These are phyloP conservation scores for Cubamyces sp. DNA, from an alignment of 768 basidiomycete species.

Conservation along the genomic window DNA sequence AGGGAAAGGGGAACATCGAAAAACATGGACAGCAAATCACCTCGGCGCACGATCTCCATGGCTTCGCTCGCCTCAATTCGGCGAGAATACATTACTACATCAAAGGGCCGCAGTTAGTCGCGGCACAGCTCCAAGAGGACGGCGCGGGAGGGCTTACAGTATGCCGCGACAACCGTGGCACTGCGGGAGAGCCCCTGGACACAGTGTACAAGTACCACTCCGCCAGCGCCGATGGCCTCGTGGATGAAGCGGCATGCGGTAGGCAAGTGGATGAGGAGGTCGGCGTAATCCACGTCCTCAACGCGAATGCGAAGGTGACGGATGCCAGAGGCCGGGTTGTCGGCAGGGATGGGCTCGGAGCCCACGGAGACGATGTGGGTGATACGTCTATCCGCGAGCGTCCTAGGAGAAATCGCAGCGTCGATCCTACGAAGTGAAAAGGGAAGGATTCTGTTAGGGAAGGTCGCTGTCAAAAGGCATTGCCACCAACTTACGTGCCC, in stretches of 20 bases:
- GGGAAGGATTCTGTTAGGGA: conserved; percentile 12
- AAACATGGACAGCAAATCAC: conserved; percentile 38
- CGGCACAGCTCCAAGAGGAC: not conserved
- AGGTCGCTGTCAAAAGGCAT: conserved; percentile 17
- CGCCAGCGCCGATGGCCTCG: conserved; percentile 52
- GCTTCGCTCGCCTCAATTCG: conserved; percentile 61
- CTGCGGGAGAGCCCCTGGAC: conserved; percentile 76
- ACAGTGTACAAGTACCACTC: conserved; percentile 72
- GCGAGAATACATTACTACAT: conserved; percentile 67
- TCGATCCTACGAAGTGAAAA: conserved; percentile 51
- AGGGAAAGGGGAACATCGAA: no score
- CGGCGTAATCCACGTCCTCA: conserved; percentile 53
- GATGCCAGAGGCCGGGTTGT: conserved; percentile 69
- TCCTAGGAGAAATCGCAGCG: conserved; percentile 72
- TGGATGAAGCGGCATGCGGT: conserved; percentile 65
- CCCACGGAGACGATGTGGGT: conserved; percentile 84
- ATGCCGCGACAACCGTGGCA: conserved; percentile 74
- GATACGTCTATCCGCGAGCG: conserved; percentile 72
- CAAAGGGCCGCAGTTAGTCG: conserved; percentile 2
- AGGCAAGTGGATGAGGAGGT: conserved; percentile 69
- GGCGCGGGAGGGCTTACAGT: conserved; percentile 51
- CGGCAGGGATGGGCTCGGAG: conserved; percentile 69
- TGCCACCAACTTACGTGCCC: conserved; percentile 28
- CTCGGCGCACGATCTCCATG: conserved; percentile 60
- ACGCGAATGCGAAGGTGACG: conserved; percentile 70